Percentiles rank a stretch among this genome's conserved stretches.
Evolutionary conservation across 1,139 yeast species (phyloP).

Genomic region (Candida tetrigidarum): DNA sequence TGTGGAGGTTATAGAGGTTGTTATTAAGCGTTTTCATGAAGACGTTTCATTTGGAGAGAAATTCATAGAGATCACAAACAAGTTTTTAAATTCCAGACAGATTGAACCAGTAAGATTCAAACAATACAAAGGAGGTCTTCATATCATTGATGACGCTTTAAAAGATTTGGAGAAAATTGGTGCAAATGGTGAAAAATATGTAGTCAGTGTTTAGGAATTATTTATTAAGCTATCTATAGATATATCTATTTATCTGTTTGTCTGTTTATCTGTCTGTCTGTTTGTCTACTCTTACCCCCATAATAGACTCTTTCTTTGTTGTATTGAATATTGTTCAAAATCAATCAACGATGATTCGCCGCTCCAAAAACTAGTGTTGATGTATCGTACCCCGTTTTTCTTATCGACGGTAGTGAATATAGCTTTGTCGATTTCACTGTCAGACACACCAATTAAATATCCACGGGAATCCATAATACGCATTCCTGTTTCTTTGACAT

Average conservation of each 20-base stretch:
- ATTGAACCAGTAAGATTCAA: constrained; percentile 38
- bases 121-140: constrained; percentile 37
- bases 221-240: background rate
- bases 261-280: background rate
- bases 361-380: constrained; percentile 29
- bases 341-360: constrained; percentile 33
- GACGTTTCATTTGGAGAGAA: constrained; percentile 38
- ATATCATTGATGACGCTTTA: constrained; percentile 36
- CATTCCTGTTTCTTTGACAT: constrained; percentile 10
- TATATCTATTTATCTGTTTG: background rate
- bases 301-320: constrained; percentile 19
- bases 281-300: constrained; percentile 10
- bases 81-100: constrained; percentile 26
- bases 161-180: constrained; percentile 41
- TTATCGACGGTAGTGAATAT: constrained; percentile 9
- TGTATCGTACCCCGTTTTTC: constrained; percentile 1
- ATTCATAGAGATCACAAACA: constrained; percentile 36
- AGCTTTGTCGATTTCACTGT: constrained; percentile 8
- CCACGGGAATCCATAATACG: constrained; percentile 11
- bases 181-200: constrained; percentile 47
- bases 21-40: constrained; percentile 49
- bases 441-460: constrained; percentile 13
- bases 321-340: constrained; percentile 33
- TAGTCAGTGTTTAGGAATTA: constrained; percentile 26
- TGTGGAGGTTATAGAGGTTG: constrained; percentile 30